phyloP scores from a whole-genome alignment of 257 asterid species.

The Petrea volubilis region DNA sequence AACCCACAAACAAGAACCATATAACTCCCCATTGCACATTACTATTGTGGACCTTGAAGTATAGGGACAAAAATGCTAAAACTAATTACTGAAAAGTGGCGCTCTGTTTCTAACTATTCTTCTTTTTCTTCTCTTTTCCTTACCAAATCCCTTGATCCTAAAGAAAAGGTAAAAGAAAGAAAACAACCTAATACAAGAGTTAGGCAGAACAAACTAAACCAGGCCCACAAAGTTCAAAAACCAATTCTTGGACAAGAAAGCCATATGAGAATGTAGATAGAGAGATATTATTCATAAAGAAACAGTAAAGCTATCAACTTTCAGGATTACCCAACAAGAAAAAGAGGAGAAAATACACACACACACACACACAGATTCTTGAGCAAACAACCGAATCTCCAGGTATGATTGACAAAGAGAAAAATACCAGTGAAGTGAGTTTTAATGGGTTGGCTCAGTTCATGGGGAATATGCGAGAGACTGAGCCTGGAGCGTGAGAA shows the following conservation, averaged over 20 bases:
- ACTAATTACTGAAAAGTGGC: background rate
- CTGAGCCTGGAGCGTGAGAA: conserved; percentile 22
- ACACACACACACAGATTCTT: background rate
- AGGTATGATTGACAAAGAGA: background rate
- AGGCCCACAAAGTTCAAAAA: background rate
- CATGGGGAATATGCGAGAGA: background rate
- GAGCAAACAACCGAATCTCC: background rate
- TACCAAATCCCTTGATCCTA: background rate
- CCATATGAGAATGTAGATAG: background rate
- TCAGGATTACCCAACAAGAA: background rate
- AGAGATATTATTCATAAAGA: background rate
- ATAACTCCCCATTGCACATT: background rate
- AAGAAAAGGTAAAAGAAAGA: background rate
- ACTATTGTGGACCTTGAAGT: background rate
- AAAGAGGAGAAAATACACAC: background rate
- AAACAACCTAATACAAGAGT: background rate
- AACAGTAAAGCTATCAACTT: background rate
- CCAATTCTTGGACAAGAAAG: background rate
- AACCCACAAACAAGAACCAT: background rate
- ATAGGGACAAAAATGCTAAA: background rate
- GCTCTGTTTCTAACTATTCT: background rate
- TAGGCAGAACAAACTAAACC: background rate
- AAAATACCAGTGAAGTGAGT: background rate
- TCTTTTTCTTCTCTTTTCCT: background rate
- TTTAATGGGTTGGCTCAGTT: background rate